A percentile compares a stretch with the other conserved stretches of the same genome.
Conservation (phyloP, 139 green algal genomes). For the Penium margaritaceum region DNA sequence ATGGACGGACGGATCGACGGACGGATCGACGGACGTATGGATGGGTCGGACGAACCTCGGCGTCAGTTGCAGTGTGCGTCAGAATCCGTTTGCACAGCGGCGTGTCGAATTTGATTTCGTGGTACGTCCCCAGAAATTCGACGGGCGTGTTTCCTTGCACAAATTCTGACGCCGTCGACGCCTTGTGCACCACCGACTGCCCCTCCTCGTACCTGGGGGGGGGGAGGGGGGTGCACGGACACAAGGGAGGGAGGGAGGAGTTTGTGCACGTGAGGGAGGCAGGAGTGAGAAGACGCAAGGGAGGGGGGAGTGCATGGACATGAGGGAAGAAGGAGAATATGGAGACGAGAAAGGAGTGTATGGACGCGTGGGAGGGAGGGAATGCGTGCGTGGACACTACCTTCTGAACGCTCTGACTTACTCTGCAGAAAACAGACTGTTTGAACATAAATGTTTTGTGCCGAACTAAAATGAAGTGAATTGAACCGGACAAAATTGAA, state of each 20-base stretch:
- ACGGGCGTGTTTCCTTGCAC: slow-evolving; percentile 68
- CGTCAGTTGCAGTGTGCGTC: slow-evolving; percentile 62
- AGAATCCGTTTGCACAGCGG: slow-evolving; percentile 40
- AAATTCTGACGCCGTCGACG: slow-evolving; percentile 64
- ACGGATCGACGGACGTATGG: too few relatives aligned
- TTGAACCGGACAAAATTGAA: too few relatives aligned
- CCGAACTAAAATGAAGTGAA: too few relatives aligned
- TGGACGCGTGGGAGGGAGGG: too few relatives aligned
- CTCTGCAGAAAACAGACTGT: too few relatives aligned
- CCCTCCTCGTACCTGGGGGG: slow-evolving; percentile 81
- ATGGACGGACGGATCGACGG: too few relatives aligned
- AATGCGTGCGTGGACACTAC: too few relatives aligned
- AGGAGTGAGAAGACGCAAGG: background rate
- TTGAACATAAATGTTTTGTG: too few relatives aligned
- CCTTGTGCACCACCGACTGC: slow-evolving; percentile 57
- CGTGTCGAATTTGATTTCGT: slow-evolving; percentile 40
- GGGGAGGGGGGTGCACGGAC: background rate
- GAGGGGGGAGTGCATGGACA: background rate
- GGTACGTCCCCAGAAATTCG: slow-evolving; percentile 77
- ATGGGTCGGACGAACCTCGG: slow-evolving; percentile 63
- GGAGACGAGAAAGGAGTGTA: too few relatives aligned
- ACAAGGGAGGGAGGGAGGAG: background rate
- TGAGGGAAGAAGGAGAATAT: too few relatives aligned
- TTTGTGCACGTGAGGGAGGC: background rate
- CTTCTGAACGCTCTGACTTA: too few relatives aligned